A percentile compares a stretch with the other conserved stretches of the same genome.
phyloP scores from a whole-genome alignment of 257 asterid species.

The Solanum bukasovii region DNA sequence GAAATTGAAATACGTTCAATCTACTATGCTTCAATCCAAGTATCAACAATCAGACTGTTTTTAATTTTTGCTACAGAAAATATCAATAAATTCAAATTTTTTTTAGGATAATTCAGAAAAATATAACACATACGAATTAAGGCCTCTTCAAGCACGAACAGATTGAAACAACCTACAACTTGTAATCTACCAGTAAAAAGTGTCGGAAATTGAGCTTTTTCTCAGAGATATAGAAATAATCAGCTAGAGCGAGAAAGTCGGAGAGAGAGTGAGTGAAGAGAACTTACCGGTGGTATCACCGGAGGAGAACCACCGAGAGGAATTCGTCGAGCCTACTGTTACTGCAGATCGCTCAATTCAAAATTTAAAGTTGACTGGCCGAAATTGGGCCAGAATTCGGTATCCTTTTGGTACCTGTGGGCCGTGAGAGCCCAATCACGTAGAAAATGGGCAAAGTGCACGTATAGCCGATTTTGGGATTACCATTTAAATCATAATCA shows the following conservation, averaged over 20 bases:
- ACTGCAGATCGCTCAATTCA: neutral
- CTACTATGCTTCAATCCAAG: neutral
- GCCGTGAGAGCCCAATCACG: neutral
- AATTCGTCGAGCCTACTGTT: neutral
- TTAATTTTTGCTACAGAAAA: neutral
- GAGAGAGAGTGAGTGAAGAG: neutral
- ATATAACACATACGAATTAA: neutral
- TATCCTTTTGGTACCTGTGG: neutral
- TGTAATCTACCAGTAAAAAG: neutral
- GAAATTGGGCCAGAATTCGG: neutral
- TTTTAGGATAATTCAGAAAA: neutral
- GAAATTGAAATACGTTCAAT: neutral
- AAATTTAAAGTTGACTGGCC: neutral
- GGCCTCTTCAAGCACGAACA: neutral
- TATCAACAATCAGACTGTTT: neutral
- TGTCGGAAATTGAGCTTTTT: neutral
- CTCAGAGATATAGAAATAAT: neutral
- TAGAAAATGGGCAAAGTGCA: neutral
- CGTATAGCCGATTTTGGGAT: neutral
- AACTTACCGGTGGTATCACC: neutral
- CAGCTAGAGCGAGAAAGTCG: neutral
- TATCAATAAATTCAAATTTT: neutral
- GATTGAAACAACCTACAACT: neutral
- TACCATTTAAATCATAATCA: neutral
- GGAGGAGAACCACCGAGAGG: neutral